These are phyloP conservation scores for Exophiala sp. DNA, from an alignment of 2,329 filamentous ascomycete species.

Conservation along the genomic window DNA sequence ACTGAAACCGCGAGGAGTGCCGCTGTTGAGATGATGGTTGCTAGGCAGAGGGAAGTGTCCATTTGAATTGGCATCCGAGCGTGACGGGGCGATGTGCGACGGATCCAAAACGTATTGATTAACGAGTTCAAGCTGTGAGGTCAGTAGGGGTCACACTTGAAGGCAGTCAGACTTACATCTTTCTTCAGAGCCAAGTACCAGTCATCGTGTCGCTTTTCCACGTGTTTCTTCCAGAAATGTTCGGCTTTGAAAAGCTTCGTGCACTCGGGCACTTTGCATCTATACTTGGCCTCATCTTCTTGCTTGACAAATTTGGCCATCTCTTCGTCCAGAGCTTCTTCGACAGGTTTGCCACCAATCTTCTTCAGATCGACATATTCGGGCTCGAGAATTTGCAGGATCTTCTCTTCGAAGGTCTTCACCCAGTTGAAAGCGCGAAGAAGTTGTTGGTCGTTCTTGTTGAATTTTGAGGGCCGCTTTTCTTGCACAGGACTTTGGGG, in stretches of 20 bases:
- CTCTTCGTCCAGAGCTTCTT: conserved; percentile 85
- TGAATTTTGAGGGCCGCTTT: conserved; percentile 67
- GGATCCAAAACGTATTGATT: conserved; percentile 95
- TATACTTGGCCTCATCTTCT: conserved; percentile 94
- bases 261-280: conserved; percentile 94
- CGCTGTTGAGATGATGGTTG: conserved; percentile 65
- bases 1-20: conserved; percentile 90
- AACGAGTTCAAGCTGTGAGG: conserved; percentile 71
- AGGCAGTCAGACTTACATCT: conserved; percentile 61
- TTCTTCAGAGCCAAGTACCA: conserved; percentile 77
- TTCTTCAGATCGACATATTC: conserved; percentile 83
- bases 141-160: conserved; percentile 33
- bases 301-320: conserved; percentile 86
- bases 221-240: conserved; percentile 95
- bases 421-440: conserved; percentile 98
- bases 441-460: conserved; percentile 84
- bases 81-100: conserved; percentile 86
- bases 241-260: conserved; percentile 96
- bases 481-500: conserved; percentile 61
- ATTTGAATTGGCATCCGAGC: conserved; percentile 91
- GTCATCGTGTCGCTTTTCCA: conserved; percentile 90
- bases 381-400: conserved; percentile 87
- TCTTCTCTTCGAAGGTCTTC: conserved; percentile 95
- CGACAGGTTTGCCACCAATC: conserved; percentile 79
- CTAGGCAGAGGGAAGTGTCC: conserved; percentile 86